Percentiles rank a stretch among this genome's conserved stretches.
Conservation (phyloP, 2,329 filamentous ascomycete genomes). For the Bipolaris victoriae region DNA sequence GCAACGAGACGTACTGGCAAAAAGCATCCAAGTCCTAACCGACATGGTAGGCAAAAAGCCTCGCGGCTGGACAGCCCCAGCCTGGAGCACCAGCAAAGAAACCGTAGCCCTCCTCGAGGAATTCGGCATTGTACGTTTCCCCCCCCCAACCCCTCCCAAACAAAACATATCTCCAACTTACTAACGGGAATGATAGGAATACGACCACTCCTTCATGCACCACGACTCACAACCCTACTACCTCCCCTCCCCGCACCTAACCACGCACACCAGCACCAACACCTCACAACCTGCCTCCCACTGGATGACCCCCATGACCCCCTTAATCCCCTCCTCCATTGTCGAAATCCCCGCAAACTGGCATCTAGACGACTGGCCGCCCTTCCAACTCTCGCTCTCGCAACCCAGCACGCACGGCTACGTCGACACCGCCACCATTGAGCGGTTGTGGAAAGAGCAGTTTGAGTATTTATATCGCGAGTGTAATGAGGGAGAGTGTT, state of each 20-base stretch:
- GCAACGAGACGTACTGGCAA: constrained; percentile 47
- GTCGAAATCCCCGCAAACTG: constrained; percentile 57
- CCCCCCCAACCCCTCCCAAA: too few species aligned
- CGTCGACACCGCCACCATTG: constrained; percentile 51
- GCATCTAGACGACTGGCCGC: constrained; percentile 59
- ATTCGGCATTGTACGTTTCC: constrained; percentile 43
- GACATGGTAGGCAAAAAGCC: constrained; percentile 51
- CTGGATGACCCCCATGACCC: constrained; percentile 51
- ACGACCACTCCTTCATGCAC: constrained; percentile 59
- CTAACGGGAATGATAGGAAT: constrained; percentile 18
- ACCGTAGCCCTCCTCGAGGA: constrained; percentile 52
- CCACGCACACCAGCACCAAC: constrained; percentile 50
- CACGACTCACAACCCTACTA: constrained; percentile 55
- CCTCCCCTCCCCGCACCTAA: constrained; percentile 46
- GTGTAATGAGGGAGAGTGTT: constrained; percentile 49
- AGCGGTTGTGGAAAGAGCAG: constrained; percentile 55
- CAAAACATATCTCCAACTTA: too few species aligned
- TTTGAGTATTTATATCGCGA: constrained; percentile 56
- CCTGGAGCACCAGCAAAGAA: constrained; percentile 50
- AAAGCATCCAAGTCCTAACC: constrained; percentile 50
- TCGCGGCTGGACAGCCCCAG: constrained; percentile 53
- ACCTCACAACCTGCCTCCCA: constrained; percentile 36
- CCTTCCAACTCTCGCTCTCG: constrained; percentile 50
- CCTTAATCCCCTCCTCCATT: constrained; percentile 40
- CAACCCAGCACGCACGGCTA: constrained; percentile 62